phyloP scores from a whole-genome alignment of 192 early-diverging fungal species.

The Backusella mclennaniae region DNA sequence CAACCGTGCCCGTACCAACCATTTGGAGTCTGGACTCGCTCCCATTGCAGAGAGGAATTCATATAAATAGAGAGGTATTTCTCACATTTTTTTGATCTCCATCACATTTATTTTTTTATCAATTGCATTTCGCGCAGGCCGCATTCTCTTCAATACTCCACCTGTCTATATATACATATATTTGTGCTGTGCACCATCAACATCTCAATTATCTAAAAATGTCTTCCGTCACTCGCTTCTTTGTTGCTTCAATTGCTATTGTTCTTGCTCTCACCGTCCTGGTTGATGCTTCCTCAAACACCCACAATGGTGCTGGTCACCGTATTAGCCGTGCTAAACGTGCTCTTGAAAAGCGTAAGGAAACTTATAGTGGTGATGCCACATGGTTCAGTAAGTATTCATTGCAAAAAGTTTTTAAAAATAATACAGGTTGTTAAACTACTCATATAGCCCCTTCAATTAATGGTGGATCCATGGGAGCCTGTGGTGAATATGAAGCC shows the following conservation, averaged over 20 bases:
- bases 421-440: no score
- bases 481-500: conserved; percentile 35
- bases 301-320: not conserved
- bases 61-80: not conserved
- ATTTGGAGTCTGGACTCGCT: not conserved
- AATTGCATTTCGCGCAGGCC: not conserved
- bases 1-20: not conserved
- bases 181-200: not conserved
- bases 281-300: not conserved
- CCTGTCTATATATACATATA: not conserved
- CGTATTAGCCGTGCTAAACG: conserved; percentile 13
- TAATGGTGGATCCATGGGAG: conserved; percentile 27
- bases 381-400: conserved; percentile 39
- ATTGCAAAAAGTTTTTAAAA: not conserved
- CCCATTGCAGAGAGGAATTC: not conserved
- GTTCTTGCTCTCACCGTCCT: conserved; percentile 9
- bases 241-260: conserved; percentile 15
- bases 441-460: conserved; percentile 10
- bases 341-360: conserved; percentile 8
- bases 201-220: not conserved
- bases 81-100: not conserved
- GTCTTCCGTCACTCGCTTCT: not conserved
- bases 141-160: not conserved
- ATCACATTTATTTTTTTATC: not conserved
- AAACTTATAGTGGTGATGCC: conserved; percentile 31